phyloP scores from a whole-genome alignment of 2,329 filamentous ascomycete genomes.

The Trichoderma koningiopsis region DNA sequence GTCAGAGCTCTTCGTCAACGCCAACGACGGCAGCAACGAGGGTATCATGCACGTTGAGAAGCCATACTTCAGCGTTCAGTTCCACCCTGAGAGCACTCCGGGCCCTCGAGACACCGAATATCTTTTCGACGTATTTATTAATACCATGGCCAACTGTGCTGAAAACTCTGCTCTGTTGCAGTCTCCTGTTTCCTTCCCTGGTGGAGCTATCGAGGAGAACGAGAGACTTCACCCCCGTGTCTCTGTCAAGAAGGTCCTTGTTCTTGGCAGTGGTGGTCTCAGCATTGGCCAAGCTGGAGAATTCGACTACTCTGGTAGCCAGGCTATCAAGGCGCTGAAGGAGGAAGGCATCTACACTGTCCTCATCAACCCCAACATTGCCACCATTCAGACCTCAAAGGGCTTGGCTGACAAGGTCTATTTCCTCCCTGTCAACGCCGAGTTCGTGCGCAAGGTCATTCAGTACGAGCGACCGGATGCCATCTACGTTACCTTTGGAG shows the following conservation, averaged over 20 bases:
- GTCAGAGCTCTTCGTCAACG: slow-evolving; percentile 95
- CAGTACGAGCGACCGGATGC: slow-evolving; percentile 91
- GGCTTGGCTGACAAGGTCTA: slow-evolving; percentile 98
- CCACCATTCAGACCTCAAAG: slow-evolving; percentile 97
- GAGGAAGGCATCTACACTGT: slow-evolving; percentile 98
- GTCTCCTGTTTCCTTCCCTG: slow-evolving; percentile 81
- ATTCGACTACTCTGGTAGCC: slow-evolving; percentile 97
- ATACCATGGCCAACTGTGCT: slow-evolving; percentile 74
- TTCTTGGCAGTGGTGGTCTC: slow-evolving; percentile 90
- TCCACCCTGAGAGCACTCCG: slow-evolving; percentile 96
- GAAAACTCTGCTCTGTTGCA: slow-evolving; percentile 67
- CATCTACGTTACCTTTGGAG: slow-evolving; percentile 97
- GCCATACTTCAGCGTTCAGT: slow-evolving; percentile 99
- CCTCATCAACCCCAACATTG: slow-evolving; percentile 98
- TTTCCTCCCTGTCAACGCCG: slow-evolving; percentile 94
- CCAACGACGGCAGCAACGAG: slow-evolving; percentile 97
- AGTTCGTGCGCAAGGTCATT: slow-evolving; percentile 98
- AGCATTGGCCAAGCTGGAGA: slow-evolving; percentile 98
- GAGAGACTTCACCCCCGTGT: slow-evolving; percentile 75
- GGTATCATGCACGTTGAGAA: slow-evolving; percentile 85
- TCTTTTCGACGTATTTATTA: slow-evolving; percentile 94
- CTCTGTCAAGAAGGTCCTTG: slow-evolving; percentile 88
- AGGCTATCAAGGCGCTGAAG: slow-evolving; percentile 97
- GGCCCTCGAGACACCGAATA: slow-evolving; percentile 95
- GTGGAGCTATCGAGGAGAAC: slow-evolving; percentile 79